Evolutionary conservation across 768 basidiomycete genomes (phyloP).

Genomic region (Pulveroboletus ravenelii): DNA sequence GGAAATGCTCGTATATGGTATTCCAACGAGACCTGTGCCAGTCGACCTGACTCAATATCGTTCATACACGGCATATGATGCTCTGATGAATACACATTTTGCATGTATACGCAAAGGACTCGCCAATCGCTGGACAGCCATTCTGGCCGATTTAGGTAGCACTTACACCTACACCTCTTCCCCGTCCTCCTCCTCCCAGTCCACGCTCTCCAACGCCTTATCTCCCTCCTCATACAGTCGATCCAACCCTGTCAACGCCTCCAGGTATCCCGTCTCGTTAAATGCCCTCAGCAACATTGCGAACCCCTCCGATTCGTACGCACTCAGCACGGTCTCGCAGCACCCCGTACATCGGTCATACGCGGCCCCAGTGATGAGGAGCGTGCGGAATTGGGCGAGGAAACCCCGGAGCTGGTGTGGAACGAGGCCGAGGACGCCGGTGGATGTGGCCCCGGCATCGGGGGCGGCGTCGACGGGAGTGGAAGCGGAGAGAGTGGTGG

Average conservation of each 20-base stretch:
- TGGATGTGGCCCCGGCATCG: conserved; percentile 14
- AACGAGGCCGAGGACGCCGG: conserved; percentile 74
- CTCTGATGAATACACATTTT: too few relatives aligned
- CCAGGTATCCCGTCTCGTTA: conserved; percentile 74
- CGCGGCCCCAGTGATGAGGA: conserved; percentile 81
- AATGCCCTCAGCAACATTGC: conserved; percentile 75
- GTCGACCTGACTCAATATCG: too few relatives aligned
- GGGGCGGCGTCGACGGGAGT: background rate
- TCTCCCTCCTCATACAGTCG: conserved; percentile 73
- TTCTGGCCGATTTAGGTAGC: too few relatives aligned
- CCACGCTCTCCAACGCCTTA: conserved; percentile 60
- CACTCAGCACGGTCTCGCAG: conserved; percentile 72
- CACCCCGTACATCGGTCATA: conserved; percentile 91
- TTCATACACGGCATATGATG: too few relatives aligned
- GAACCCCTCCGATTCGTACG: conserved; percentile 79
- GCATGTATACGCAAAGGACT: background rate
- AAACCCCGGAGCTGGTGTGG: conserved; percentile 94
- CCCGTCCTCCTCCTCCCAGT: conserved; percentile 66
- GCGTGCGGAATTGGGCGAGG: conserved; percentile 79
- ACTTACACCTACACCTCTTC: background rate
- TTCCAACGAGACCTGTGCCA: too few relatives aligned
- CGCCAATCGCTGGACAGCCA: too few relatives aligned
- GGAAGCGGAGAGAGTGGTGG: conserved; percentile 3
- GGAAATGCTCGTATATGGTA: too few relatives aligned
- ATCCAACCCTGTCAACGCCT: conserved; percentile 74